Evolutionary conservation across 2,329 filamentous ascomycete genomes (phyloP).

Genomic region (Basipetospora chlamydospora): DNA sequence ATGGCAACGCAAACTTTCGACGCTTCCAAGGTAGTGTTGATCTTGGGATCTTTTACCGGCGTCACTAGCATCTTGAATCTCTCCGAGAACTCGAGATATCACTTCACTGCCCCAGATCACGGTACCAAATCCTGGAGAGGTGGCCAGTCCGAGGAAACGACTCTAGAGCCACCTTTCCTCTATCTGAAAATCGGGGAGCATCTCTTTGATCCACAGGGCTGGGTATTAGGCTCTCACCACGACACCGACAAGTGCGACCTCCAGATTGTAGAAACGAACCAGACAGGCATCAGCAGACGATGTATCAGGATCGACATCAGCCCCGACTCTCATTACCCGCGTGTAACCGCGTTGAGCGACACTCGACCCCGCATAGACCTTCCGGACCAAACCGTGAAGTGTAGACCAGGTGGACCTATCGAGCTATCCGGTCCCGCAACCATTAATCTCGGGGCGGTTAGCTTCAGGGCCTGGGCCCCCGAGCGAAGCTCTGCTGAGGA

Average conservation of each 20-base stretch:
- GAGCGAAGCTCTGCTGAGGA: neutral
- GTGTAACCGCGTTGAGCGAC: neutral
- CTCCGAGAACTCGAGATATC: neutral
- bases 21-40: neutral
- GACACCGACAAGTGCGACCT: conserved; percentile 7
- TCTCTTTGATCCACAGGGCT: conserved; percentile 7
- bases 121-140: neutral
- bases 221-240: conserved; percentile 6
- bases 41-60: neutral
- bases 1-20: neutral
- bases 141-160: neutral
- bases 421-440: neutral
- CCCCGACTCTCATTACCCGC: neutral
- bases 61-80: neutral
- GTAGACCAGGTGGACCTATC: neutral
- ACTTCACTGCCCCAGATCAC: neutral
- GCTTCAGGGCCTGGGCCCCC: neutral
- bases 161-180: conserved; percentile 3
- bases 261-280: conserved; percentile 4
- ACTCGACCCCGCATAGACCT: neutral
- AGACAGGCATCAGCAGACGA: conserved; percentile 5
- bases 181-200: conserved; percentile 6
- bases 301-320: neutral
- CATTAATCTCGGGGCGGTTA: neutral
- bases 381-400: neutral